Evolutionary conservation across 768 basidiomycete genomes (phyloP).

Genomic region (Termitomyces sp.): DNA sequence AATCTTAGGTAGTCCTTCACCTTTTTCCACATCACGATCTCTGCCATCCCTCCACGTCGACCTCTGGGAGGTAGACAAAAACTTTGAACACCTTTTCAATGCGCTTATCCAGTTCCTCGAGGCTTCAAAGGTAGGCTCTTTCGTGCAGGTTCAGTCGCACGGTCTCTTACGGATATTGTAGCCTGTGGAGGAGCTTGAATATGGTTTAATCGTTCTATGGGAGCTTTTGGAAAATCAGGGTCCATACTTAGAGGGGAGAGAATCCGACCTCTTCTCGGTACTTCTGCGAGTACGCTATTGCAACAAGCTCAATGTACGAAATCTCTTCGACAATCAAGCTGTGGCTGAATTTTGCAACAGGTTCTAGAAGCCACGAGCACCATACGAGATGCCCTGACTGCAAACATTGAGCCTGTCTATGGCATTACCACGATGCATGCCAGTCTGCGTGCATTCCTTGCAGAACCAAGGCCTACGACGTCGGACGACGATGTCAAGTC

Average conservation of each 20-base stretch:
- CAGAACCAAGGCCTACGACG: constrained; percentile 36
- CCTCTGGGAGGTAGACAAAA: constrained; percentile 69
- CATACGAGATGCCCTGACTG: constrained; percentile 69
- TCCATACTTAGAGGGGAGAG: constrained; percentile 68
- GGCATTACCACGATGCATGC: constrained; percentile 81
- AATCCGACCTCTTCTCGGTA: constrained; percentile 68
- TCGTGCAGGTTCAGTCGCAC: not conserved
- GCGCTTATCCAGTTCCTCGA: constrained; percentile 60
- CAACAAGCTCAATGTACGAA: constrained; percentile 60
- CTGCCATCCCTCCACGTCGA: constrained; percentile 42
- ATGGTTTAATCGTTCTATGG: constrained; percentile 78
- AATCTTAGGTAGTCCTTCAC: constrained; percentile 52
- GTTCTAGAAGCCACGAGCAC: constrained; percentile 79
- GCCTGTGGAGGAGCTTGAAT: constrained; percentile 63
- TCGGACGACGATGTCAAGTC: constrained; percentile 51
- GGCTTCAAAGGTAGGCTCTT: constrained; percentile 48
- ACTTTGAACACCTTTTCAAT: constrained; percentile 64
- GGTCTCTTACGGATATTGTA: constrained; percentile 21
- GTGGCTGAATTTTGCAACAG: constrained; percentile 27
- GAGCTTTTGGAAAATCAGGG: constrained; percentile 77
- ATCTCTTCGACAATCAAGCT: not conserved
- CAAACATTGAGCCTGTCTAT: constrained; percentile 75
- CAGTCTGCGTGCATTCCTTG: constrained; percentile 58
- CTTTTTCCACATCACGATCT: constrained; percentile 36
- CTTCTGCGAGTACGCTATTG: constrained; percentile 71